These are phyloP conservation scores for Fusarium equiseti DNA, from an alignment of 2,329 filamentous ascomycete species.

Conservation along the genomic window DNA sequence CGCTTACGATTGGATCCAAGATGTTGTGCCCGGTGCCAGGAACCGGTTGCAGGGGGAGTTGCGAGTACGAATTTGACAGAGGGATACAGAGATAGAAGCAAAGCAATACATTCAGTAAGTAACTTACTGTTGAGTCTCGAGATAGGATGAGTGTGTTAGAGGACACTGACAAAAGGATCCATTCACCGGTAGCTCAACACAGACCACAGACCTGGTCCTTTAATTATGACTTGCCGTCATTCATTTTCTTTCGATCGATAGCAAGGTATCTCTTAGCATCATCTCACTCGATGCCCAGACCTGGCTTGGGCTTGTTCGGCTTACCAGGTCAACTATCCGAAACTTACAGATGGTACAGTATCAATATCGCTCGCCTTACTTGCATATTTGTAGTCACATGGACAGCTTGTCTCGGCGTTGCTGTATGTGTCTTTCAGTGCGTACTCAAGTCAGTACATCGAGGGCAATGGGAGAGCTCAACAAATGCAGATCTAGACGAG, in stretches of 20 bases:
- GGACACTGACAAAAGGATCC: not conserved
- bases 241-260: not conserved
- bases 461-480: not conserved
- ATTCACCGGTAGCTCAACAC: not conserved
- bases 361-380: slow-evolving; percentile 33
- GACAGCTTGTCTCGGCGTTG: slow-evolving; percentile 7
- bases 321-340: slow-evolving; percentile 9
- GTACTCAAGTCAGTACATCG: not conserved
- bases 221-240: slow-evolving; percentile 11
- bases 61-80: slow-evolving; percentile 30
- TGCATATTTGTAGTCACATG: slow-evolving; percentile 6
- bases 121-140: not conserved
- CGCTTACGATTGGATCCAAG: slow-evolving; percentile 28
- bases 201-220: not conserved
- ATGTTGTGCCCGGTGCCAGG: slow-evolving; percentile 41
- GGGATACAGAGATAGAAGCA: not conserved
- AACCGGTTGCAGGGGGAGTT: slow-evolving; percentile 38
- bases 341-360: slow-evolving; percentile 2
- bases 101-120: no score
- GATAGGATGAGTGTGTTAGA: not conserved
- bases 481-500: not conserved
- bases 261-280: slow-evolving; percentile 6
- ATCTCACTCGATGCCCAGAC: slow-evolving; percentile 7
- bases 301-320: slow-evolving; percentile 13
- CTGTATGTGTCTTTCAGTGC: not conserved